A percentile compares a stretch with the other conserved stretches of the same genome.
These are phyloP conservation scores for Nigrospora oryzae DNA, from an alignment of 2,329 filamentous ascomycete genomes.

Conservation along the genomic window DNA sequence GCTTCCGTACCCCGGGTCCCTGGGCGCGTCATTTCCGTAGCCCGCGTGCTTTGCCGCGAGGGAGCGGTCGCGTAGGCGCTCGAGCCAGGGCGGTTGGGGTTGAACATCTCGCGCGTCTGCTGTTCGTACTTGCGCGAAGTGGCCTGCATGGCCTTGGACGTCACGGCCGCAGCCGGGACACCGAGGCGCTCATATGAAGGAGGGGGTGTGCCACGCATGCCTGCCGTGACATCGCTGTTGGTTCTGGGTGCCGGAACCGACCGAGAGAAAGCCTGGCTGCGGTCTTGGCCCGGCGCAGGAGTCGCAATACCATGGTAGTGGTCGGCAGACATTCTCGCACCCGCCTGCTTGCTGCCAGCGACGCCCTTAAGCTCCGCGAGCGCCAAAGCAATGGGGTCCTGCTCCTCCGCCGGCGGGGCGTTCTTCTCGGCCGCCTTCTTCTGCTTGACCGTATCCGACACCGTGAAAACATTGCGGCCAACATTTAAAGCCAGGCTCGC, in stretches of 20 bases:
- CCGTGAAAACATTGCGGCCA: slow-evolving; percentile 92
- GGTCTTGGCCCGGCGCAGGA: slow-evolving; percentile 49
- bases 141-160: slow-evolving; percentile 90
- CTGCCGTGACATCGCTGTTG: slow-evolving; percentile 39
- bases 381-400: slow-evolving; percentile 85
- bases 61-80: slow-evolving; percentile 22
- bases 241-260: slow-evolving; percentile 28
- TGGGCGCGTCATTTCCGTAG: slow-evolving; percentile 40
- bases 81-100: slow-evolving; percentile 25
- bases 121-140: slow-evolving; percentile 81
- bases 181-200: slow-evolving; percentile 84
- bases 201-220: slow-evolving; percentile 68
- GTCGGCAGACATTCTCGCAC: slow-evolving; percentile 84
- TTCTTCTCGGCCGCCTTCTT: slow-evolving; percentile 28
- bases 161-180: slow-evolving; percentile 85
- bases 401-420: slow-evolving; percentile 46
- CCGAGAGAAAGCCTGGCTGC: slow-evolving; percentile 30
- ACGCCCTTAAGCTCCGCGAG: slow-evolving; percentile 88
- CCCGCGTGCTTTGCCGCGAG: slow-evolving; percentile 51
- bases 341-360: slow-evolving; percentile 65
- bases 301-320: slow-evolving; percentile 90
- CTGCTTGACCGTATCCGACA: slow-evolving; percentile 66
- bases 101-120: slow-evolving; percentile 76
- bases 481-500: slow-evolving; percentile 90
- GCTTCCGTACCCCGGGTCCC: no score